Evolutionary conservation across 2,329 filamentous ascomycete species (phyloP).

Genomic region (Trichoderma sp.): DNA sequence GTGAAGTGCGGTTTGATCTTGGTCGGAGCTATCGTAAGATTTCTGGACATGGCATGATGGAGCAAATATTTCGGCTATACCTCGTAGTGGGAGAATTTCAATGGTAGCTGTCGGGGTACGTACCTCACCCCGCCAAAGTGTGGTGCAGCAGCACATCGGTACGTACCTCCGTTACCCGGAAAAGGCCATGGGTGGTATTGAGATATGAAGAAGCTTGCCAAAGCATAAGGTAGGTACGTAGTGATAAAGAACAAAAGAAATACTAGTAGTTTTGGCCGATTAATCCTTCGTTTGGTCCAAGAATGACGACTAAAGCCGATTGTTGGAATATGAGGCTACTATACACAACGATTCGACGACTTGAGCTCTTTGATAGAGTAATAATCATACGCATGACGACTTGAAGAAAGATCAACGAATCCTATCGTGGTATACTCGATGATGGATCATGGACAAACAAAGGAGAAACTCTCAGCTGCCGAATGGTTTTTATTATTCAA

Average conservation of each 20-base stretch:
- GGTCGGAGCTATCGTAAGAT: slow-evolving; percentile 16
- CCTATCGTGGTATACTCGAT: not conserved
- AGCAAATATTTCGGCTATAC: slow-evolving; percentile 17
- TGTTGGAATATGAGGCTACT: not conserved
- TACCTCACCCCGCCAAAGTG: slow-evolving; percentile 12
- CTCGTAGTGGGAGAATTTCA: slow-evolving; percentile 15
- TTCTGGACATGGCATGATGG: slow-evolving; percentile 17
- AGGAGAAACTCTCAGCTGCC: not conserved
- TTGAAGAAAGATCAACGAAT: not conserved
- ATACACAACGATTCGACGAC: too few relatives aligned
- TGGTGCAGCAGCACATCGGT: not conserved
- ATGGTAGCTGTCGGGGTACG: slow-evolving; percentile 2
- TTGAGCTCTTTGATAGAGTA: not conserved
- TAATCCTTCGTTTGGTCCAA: not conserved
- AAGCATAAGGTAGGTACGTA: too few relatives aligned
- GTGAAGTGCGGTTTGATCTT: not conserved
- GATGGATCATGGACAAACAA: too few relatives aligned
- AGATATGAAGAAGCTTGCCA: not conserved
- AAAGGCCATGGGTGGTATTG: not conserved
- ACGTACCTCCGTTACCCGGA: not conserved
- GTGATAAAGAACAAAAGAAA: too few relatives aligned
- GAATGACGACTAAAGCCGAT: not conserved
- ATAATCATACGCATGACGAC: not conserved
- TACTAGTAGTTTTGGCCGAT: not conserved
- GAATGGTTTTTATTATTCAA: not conserved